phyloP scores from a whole-genome alignment of 345 rosid species.

The Bruguiera sexangula region DNA sequence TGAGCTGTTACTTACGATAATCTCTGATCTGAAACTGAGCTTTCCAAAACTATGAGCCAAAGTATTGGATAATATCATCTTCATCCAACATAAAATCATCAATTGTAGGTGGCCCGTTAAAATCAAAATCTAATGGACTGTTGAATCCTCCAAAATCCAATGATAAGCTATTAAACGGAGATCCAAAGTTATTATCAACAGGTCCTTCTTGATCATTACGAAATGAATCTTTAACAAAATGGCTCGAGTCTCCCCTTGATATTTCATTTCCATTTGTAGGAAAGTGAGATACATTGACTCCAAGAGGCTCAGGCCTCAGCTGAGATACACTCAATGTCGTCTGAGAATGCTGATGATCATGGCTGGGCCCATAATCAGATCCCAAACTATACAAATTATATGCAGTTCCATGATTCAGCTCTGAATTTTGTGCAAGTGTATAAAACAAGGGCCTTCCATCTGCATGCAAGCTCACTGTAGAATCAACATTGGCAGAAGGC shows the following conservation, averaged over 20 bases:
- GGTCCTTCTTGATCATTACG: constrained; percentile 55
- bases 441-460: constrained; percentile 57
- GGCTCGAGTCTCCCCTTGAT: constrained; percentile 37
- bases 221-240: constrained; percentile 38
- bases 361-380: constrained; percentile 41
- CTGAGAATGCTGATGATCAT: constrained; percentile 40
- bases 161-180: constrained; percentile 48
- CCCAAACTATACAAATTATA: constrained; percentile 45
- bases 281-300: constrained; percentile 27
- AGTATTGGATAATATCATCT: constrained; percentile 23
- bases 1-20: constrained; percentile 8
- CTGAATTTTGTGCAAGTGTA: constrained; percentile 44
- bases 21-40: not conserved
- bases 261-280: constrained; percentile 42
- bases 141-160: constrained; percentile 35
- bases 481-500: constrained; percentile 38
- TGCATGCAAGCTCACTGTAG: constrained; percentile 45
- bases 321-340: constrained; percentile 36
- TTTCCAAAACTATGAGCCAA: constrained; percentile 21
- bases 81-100: constrained; percentile 8
- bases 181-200: constrained; percentile 51
- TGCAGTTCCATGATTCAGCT: constrained; percentile 40
- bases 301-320: constrained; percentile 36
- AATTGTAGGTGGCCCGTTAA: not conserved
- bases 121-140: constrained; percentile 30